These are phyloP conservation scores for Balakata baccata DNA, from an alignment of 345 rosid species.

Conservation along the genomic window DNA sequence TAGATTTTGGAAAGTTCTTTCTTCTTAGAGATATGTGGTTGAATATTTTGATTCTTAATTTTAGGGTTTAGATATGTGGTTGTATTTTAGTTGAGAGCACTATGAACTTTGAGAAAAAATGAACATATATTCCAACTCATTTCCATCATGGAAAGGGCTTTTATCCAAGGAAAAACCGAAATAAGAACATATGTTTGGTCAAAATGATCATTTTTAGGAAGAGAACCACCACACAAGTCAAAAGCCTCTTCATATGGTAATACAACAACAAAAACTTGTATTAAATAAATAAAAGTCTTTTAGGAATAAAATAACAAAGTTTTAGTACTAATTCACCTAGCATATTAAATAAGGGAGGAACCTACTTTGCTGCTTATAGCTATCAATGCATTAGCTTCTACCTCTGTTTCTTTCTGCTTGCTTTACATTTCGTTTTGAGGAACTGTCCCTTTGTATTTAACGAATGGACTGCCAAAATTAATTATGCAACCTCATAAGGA, in stretches of 20 bases:
- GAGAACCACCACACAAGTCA: conserved; percentile 64
- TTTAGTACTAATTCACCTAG: neutral
- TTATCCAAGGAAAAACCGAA: too few relatives aligned
- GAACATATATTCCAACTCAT: too few relatives aligned
- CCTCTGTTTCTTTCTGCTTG: conserved; percentile 58
- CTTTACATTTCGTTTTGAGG: conserved; percentile 49
- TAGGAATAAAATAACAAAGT: conserved; percentile 1
- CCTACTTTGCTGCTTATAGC: conserved; percentile 63
- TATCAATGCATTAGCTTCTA: conserved; percentile 61
- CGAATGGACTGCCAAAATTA: conserved; percentile 57
- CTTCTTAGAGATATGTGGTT: too few relatives aligned
- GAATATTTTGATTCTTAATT: too few relatives aligned
- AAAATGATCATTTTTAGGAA: too few relatives aligned
- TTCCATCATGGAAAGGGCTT: too few relatives aligned
- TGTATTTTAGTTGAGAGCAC: too few relatives aligned
- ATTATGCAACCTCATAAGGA: neutral
- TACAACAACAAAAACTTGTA: conserved; percentile 52
- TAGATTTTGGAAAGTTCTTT: too few relatives aligned
- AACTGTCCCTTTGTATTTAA: conserved; percentile 69
- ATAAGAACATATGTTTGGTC: too few relatives aligned
- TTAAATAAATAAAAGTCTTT: conserved; percentile 4
- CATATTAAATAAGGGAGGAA: neutral
- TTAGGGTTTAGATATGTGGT: too few relatives aligned
- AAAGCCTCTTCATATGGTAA: conserved; percentile 69
- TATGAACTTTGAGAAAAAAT: too few relatives aligned